Conservation (phyloP, 75 land plant species). For the Larix kaempferi region DNA sequence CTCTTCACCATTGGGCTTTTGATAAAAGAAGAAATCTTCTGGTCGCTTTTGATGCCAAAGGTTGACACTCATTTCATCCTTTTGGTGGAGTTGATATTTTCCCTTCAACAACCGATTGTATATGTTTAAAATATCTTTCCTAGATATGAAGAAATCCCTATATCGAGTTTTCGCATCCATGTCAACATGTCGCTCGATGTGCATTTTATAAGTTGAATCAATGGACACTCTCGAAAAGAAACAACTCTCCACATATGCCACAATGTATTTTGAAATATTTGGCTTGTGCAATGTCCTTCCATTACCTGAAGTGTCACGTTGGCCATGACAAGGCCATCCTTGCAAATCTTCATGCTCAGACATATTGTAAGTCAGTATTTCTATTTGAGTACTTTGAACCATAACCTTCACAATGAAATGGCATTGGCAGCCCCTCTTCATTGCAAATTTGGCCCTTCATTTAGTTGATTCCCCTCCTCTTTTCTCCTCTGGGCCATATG, state of each 20-base stretch:
- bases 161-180: not conserved
- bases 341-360: not conserved
- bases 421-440: not conserved
- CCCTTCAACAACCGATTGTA: not conserved
- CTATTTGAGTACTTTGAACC: not conserved
- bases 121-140: not conserved
- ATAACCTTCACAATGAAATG: not conserved
- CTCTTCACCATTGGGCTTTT: not conserved
- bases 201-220: not conserved
- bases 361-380: not conserved
- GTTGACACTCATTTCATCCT: not conserved
- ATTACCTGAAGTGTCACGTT: no score
- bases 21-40: not conserved
- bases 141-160: not conserved
- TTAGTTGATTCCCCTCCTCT: not conserved
- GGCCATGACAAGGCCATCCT: not conserved
- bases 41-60: not conserved
- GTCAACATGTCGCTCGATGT: not conserved
- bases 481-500: not conserved
- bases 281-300: not conserved
- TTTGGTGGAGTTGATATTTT: not conserved
- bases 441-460: not conserved
- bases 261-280: not conserved
- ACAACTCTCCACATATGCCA: not conserved
- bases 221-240: not conserved